These are phyloP conservation scores for Striga asiatica DNA, from an alignment of 257 asterid genomes.

Conservation along the genomic window DNA sequence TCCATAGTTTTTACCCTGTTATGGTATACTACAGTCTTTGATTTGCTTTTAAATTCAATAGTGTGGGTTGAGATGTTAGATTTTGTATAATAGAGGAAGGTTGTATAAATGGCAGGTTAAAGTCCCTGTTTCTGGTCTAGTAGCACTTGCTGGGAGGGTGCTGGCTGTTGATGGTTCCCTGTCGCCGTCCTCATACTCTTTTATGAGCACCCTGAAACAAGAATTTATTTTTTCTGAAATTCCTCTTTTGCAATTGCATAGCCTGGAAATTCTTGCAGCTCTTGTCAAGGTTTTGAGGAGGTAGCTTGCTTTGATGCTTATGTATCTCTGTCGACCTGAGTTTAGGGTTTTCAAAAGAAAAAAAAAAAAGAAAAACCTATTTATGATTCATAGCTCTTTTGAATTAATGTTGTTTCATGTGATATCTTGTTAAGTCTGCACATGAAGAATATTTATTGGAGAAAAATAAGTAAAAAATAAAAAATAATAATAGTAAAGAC, in stretches of 20 bases:
- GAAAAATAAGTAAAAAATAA: too few relatives aligned
- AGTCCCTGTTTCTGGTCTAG: slow-evolving; percentile 50
- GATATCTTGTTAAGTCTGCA: not conserved
- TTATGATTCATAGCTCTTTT: slow-evolving; percentile 2
- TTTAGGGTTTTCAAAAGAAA: slow-evolving; percentile 8
- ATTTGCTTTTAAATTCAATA: not conserved
- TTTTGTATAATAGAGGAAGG: slow-evolving; percentile 4
- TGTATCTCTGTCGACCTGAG: slow-evolving; percentile 1
- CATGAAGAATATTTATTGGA: too few relatives aligned
- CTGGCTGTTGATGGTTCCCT: slow-evolving; percentile 68
- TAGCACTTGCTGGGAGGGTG: slow-evolving; percentile 65
- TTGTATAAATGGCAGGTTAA: slow-evolving; percentile 44
- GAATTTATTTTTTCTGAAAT: slow-evolving; percentile 71
- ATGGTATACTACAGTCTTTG: slow-evolving; percentile 36
- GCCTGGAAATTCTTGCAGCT: slow-evolving; percentile 65
- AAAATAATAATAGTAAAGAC: too few relatives aligned
- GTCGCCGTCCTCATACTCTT: slow-evolving; percentile 30
- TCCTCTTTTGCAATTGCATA: slow-evolving; percentile 47
- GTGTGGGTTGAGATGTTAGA: not conserved
- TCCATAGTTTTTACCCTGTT: slow-evolving; percentile 55
- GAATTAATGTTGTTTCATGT: not conserved
- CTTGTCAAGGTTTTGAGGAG: slow-evolving; percentile 59
- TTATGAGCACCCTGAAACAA: slow-evolving; percentile 46
- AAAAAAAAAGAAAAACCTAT: not conserved
- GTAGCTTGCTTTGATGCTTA: slow-evolving; percentile 22